Evolutionary conservation across 768 basidiomycete species (phyloP).

Genomic region (Suillus clintonianus): DNA sequence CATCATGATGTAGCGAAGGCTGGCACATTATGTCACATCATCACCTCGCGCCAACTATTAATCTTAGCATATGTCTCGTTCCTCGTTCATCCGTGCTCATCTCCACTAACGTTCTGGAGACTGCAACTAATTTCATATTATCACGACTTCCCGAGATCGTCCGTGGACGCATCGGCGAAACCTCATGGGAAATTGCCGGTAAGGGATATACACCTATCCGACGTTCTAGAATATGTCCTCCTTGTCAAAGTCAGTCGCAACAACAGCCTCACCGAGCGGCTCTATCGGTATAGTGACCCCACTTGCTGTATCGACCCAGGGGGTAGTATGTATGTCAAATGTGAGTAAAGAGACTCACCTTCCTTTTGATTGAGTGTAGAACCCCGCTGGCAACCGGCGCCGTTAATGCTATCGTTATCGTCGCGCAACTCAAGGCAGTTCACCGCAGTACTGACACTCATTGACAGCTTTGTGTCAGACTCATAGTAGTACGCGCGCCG

Average conservation of each 20-base stretch:
- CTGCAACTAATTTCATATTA: constrained; percentile 45
- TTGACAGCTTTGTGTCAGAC: no score
- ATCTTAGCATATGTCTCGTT: constrained; percentile 11
- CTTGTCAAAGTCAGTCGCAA: no score
- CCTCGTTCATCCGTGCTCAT: background rate
- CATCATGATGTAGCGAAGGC: constrained; percentile 28
- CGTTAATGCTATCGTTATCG: no score
- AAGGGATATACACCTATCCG: constrained; percentile 41
- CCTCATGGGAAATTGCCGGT: no score
- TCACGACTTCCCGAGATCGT: background rate
- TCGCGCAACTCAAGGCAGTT: constrained; percentile 29
- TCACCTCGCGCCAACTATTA: constrained; percentile 21
- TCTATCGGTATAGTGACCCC: constrained; percentile 58
- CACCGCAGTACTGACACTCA: constrained; percentile 46
- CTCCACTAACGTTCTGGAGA: constrained; percentile 35
- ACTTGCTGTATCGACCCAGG: constrained; percentile 48
- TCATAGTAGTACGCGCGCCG: no score
- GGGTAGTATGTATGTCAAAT: constrained; percentile 53
- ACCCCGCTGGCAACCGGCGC: constrained; percentile 41
- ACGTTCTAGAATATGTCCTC: constrained; percentile 53
- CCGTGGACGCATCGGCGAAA: background rate
- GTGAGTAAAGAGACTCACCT: constrained; percentile 37
- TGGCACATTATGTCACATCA: constrained; percentile 22
- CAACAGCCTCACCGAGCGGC: constrained; percentile 45
- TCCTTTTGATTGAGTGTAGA: constrained; percentile 33